Conservation (phyloP, 1,284 basidiomycete species). For the Trichosporon faecale region DNA sequence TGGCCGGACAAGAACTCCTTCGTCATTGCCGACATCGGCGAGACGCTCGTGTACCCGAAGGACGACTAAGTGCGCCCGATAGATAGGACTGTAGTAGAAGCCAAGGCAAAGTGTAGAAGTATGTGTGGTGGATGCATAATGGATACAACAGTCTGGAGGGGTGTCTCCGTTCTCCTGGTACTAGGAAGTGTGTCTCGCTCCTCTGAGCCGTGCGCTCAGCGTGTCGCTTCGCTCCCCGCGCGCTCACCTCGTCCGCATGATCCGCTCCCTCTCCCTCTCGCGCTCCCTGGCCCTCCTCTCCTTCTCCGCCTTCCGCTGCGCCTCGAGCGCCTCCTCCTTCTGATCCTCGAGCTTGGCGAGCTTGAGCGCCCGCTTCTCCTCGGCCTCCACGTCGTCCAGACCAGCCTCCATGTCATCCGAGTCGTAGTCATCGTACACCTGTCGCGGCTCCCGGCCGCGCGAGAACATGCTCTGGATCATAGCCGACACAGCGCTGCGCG, state of each 20-base stretch:
- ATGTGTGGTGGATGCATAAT: conserved; percentile 4
- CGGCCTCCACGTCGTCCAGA: conserved; percentile 41
- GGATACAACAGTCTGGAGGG: neutral
- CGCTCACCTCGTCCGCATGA: conserved; percentile 1
- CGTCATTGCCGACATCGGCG: conserved; percentile 46
- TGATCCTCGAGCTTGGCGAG: conserved; percentile 46
- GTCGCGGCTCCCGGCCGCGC: conserved; percentile 20
- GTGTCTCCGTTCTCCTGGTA: neutral
- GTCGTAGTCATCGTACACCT: conserved; percentile 30
- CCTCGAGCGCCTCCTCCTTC: conserved; percentile 41
- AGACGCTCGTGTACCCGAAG: conserved; percentile 28
- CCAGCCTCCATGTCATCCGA: conserved; percentile 49
- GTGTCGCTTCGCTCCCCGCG: neutral
- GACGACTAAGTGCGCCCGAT: neutral
- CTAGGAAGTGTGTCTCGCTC: neutral
- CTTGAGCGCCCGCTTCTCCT: conserved; percentile 39
- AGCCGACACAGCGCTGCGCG: conserved; percentile 18
- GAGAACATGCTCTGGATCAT: conserved; percentile 27
- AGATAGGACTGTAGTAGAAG: no score
- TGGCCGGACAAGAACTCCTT: conserved; percentile 44
- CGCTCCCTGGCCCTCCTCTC: conserved; percentile 29
- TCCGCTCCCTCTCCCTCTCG: conserved; percentile 13
- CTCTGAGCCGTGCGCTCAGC: no score
- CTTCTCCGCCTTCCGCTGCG: conserved; percentile 34
- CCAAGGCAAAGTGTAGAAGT: neutral